Evolutionary conservation across 805 yeast genomes (phyloP).

Genomic region (Zygotorulaspora sp.): DNA sequence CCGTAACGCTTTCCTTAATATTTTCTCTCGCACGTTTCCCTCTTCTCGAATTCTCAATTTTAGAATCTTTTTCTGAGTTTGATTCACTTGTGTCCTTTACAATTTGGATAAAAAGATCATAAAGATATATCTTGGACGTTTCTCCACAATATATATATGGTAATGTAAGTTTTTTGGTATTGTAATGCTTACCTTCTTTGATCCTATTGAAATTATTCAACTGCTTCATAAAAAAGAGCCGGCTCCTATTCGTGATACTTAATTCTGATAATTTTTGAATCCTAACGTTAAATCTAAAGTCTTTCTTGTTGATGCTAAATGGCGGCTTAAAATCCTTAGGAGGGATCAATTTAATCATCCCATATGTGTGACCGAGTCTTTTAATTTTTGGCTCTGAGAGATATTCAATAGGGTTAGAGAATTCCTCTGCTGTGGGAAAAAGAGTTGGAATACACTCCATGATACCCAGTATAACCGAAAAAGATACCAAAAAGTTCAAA

Average conservation of each 20-base stretch:
- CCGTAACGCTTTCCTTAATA: neutral
- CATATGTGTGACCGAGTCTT: conserved; percentile 51
- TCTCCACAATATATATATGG: conserved; percentile 10
- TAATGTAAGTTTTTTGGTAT: conserved; percentile 11
- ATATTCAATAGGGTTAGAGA: conserved; percentile 61
- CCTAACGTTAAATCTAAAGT: conserved; percentile 64
- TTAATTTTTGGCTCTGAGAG: conserved; percentile 47
- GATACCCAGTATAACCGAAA: no score
- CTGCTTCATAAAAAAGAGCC: conserved; percentile 59
- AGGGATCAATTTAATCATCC: conserved; percentile 72
- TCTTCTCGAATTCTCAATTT: neutral
- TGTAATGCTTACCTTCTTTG: conserved; percentile 4
- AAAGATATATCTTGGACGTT: conserved; percentile 28
- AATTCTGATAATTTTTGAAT: conserved; percentile 64
- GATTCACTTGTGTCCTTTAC: conserved; percentile 24
- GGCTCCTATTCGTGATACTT: conserved; percentile 56
- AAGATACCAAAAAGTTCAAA: no score
- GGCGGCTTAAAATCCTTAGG: conserved; percentile 51
- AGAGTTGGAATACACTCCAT: conserved; percentile 47
- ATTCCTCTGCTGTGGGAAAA: conserved; percentile 51
- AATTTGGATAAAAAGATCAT: conserved; percentile 39
- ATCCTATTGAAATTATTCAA: conserved; percentile 49
- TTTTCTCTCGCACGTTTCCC: conserved; percentile 11
- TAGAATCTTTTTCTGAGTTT: neutral
- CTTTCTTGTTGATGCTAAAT: conserved; percentile 46